Evolutionary conservation across 2,329 filamentous ascomycete species (phyloP).

Genomic region (Colletotrichum sp.): DNA sequence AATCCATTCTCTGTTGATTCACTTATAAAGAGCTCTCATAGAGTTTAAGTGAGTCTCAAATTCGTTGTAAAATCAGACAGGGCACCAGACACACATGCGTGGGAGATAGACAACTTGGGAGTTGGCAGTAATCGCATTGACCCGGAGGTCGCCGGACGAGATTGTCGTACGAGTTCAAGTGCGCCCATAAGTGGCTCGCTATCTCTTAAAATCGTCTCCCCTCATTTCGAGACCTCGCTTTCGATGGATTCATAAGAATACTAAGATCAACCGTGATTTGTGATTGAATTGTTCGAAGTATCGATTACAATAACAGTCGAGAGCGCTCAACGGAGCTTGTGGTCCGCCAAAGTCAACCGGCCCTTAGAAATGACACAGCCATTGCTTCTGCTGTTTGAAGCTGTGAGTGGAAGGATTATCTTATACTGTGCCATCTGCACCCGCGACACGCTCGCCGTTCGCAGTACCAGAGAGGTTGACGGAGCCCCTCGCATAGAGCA

Average conservation of each 20-base stretch:
- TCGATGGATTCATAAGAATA: background rate
- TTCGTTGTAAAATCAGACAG: background rate
- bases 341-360: background rate
- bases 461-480: background rate
- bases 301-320: background rate
- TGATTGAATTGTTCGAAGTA: background rate
- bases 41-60: background rate
- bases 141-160: background rate
- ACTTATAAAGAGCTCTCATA: background rate
- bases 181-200: background rate
- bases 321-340: background rate
- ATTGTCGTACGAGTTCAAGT: background rate
- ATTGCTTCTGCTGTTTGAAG: background rate
- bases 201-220: background rate
- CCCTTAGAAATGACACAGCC: accelerated
- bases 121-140: background rate
- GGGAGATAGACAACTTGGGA: background rate
- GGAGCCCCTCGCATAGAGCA: background rate
- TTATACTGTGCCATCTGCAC: background rate
- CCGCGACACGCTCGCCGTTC: background rate
- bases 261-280: accelerated
- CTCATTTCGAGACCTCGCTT: background rate
- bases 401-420: background rate
- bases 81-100: background rate
- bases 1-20: accelerated